Conservation (phyloP, 129 eudicot species). For the Smallanthus sonchifolius region DNA sequence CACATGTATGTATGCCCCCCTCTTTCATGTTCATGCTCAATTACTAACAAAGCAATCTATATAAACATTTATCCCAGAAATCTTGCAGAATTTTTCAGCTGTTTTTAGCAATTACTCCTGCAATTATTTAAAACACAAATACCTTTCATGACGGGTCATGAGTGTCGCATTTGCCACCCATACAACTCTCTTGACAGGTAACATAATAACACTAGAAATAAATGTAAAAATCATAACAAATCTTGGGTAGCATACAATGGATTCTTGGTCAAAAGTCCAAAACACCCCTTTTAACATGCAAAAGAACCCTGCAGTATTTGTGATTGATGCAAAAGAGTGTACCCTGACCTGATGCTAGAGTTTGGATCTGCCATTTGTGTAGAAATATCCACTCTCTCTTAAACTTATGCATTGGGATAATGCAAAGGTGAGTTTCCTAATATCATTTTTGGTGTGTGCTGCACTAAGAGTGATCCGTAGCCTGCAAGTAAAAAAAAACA, state of each 20-base stretch:
- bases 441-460: conserved; percentile 75
- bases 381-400: conserved; percentile 40
- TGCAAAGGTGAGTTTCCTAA: conserved; percentile 65
- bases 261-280: background rate
- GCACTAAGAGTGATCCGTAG: conserved; percentile 74
- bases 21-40: too few relatives aligned
- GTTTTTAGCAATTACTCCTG: background rate
- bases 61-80: too few relatives aligned
- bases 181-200: background rate
- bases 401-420: conserved; percentile 68
- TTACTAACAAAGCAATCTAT: too few relatives aligned
- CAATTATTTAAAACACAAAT: background rate
- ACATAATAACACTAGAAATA: background rate
- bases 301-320: background rate
- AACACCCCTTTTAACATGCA: background rate
- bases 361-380: conserved; percentile 46
- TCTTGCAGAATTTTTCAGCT: background rate
- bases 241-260: background rate
- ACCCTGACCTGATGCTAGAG: conserved; percentile 28
- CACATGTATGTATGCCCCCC: too few relatives aligned
- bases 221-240: background rate
- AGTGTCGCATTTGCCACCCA: background rate
- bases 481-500: conserved; percentile 17
- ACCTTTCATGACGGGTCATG: background rate
- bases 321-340: background rate